Conservation (phyloP, 2,329 filamentous ascomycete genomes). For the Allantophomopsis lycopodina region DNA sequence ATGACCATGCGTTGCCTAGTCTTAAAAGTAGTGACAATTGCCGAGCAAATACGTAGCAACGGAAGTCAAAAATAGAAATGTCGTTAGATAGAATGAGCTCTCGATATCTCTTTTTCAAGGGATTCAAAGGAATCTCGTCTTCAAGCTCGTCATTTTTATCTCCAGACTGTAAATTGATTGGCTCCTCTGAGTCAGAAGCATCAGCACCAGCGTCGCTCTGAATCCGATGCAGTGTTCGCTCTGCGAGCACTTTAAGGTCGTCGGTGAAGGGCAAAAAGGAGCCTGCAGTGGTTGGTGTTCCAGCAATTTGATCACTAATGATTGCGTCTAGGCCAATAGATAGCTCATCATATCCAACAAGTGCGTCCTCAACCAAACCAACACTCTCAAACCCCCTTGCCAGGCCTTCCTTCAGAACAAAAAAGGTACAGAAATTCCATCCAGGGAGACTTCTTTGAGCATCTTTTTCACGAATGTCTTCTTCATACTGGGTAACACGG, state of each 20-base stretch:
- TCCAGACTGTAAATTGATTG: slow-evolving; percentile 36
- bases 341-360: slow-evolving; percentile 91
- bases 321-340: slow-evolving; percentile 75
- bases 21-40: slow-evolving; percentile 74
- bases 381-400: slow-evolving; percentile 93
- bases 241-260: slow-evolving; percentile 50
- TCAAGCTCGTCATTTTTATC: slow-evolving; percentile 21
- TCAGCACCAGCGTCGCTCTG: slow-evolving; percentile 22
- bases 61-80: slow-evolving; percentile 91
- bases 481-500: slow-evolving; percentile 87
- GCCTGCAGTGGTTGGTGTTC: slow-evolving; percentile 49
- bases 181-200: slow-evolving; percentile 20
- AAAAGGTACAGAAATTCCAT: slow-evolving; percentile 99
- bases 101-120: slow-evolving; percentile 68
- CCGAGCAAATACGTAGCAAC: slow-evolving; percentile 83
- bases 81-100: slow-evolving; percentile 89
- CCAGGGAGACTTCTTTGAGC: slow-evolving; percentile 75
- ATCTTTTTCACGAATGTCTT: slow-evolving; percentile 92
- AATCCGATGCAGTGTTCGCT: slow-evolving; percentile 31
- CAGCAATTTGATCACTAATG: slow-evolving; percentile 58
- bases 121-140: slow-evolving; percentile 46
- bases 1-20: slow-evolving; percentile 61
- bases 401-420: slow-evolving; percentile 90
- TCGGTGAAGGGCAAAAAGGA: slow-evolving; percentile 60
- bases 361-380: slow-evolving; percentile 84